Evolutionary conservation across 1,284 basidiomycete genomes (phyloP).

Genomic region (Trametes polyzona): DNA sequence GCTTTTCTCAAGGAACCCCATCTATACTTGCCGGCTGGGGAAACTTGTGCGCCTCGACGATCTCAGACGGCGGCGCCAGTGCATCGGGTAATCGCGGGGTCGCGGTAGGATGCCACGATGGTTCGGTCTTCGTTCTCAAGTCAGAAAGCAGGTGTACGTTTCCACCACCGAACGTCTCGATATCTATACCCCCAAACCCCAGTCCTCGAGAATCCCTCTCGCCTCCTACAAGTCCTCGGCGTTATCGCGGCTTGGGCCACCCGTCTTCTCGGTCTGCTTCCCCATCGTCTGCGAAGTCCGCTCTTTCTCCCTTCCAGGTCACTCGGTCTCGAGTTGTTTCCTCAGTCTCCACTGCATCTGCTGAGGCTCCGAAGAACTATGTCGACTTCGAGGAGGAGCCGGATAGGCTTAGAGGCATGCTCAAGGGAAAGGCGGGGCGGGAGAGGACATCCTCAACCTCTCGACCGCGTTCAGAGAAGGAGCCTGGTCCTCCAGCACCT

Average conservation of each 20-base stretch:
- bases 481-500: background rate
- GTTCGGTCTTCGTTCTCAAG: conserved; percentile 39
- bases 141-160: background rate
- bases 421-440: conserved; percentile 55
- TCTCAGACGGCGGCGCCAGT: background rate
- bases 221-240: conserved; percentile 34
- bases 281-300: conserved; percentile 34
- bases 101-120: conserved; percentile 41
- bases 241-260: conserved; percentile 31
- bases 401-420: conserved; percentile 69
- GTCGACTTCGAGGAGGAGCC: conserved; percentile 81
- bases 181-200: background rate
- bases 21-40: conserved; percentile 27
- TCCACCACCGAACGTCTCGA: background rate
- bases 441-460: conserved; percentile 37
- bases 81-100: conserved; percentile 17
- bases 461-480: conserved; percentile 11
- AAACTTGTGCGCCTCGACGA: background rate
- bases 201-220: background rate
- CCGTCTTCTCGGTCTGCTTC: conserved; percentile 38
- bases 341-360: conserved; percentile 65
- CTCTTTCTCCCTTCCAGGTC: conserved; percentile 38
- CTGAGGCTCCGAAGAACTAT: conserved; percentile 72
- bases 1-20: conserved; percentile 16
- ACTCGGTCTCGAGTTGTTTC: conserved; percentile 64